Evolutionary conservation across 108 stramenopile species (phyloP).

Genomic region (Pelagomonas calceolata): DNA sequence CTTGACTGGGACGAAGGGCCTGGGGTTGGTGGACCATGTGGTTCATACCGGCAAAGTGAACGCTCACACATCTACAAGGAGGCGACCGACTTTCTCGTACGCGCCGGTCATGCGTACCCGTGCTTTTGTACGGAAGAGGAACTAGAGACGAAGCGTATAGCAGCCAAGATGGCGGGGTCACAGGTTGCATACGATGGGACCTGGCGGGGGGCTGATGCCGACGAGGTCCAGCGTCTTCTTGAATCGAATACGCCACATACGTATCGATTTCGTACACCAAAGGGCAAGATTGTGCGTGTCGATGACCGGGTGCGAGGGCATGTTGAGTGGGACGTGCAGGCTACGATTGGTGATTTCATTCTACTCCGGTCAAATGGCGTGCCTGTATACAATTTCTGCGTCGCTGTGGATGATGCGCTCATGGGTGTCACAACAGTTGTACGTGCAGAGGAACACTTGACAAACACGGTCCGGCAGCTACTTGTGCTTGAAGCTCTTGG

Average conservation of each 20-base stretch:
- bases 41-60: slow-evolving; percentile 37
- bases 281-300: slow-evolving; percentile 67
- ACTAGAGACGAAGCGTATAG: slow-evolving; percentile 67
- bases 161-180: slow-evolving; percentile 64
- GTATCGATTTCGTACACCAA: slow-evolving; percentile 76
- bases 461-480: slow-evolving; percentile 85
- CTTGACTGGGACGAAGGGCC: slow-evolving; percentile 91
- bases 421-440: slow-evolving; percentile 94
- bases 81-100: slow-evolving; percentile 29
- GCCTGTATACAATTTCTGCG: slow-evolving; percentile 97
- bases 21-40: slow-evolving; percentile 10
- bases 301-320: slow-evolving; percentile 85
- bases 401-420: slow-evolving; percentile 86
- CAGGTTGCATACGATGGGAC: slow-evolving; percentile 83
- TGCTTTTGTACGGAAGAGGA: slow-evolving; percentile 93
- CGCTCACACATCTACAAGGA: slow-evolving; percentile 31
- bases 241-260: slow-evolving; percentile 70
- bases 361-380: slow-evolving; percentile 77
- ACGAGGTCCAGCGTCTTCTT: slow-evolving; percentile 58
- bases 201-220: slow-evolving; percentile 89
- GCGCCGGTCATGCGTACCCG: slow-evolving; percentile 64
- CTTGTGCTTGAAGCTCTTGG: slow-evolving; percentile 44
- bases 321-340: slow-evolving; percentile 88
- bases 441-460: slow-evolving; percentile 93
- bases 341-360: slow-evolving; percentile 93